Percentiles rank a stretch among this genome's conserved stretches.
phyloP scores from a whole-genome alignment of 352 stramenopile species.

The Elongisporangium senticosum region DNA sequence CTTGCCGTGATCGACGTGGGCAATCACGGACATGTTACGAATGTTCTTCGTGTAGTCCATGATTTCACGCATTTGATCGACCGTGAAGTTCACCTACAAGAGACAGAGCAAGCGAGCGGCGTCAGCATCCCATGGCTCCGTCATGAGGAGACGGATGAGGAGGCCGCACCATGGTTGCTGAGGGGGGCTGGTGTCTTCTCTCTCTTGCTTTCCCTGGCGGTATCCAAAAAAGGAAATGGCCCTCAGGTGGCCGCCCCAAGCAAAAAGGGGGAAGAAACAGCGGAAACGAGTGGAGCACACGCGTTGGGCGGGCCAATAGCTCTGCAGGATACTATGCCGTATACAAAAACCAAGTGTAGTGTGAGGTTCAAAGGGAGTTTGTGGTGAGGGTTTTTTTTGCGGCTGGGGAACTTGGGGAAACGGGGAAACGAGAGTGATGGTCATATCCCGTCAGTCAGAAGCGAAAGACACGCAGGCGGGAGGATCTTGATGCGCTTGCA shows the following conservation, averaged over 20 bases:
- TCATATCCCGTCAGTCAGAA: neutral
- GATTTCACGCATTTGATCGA: slow-evolving; percentile 98
- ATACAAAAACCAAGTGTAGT: slow-evolving; percentile 12
- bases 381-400: slow-evolving; percentile 32
- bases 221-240: slow-evolving; percentile 65
- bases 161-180: slow-evolving; percentile 46
- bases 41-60: slow-evolving; percentile 99
- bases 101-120: neutral
- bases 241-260: slow-evolving; percentile 11
- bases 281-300: slow-evolving; percentile 58
- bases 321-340: slow-evolving; percentile 32
- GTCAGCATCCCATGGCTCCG: neutral
- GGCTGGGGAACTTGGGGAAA: neutral
- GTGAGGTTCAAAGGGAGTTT: slow-evolving; percentile 22
- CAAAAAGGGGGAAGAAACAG: slow-evolving; percentile 8
- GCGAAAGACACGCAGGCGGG: neutral
- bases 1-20: slow-evolving; percentile 99
- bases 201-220: slow-evolving; percentile 26
- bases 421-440: slow-evolving; percentile 3
- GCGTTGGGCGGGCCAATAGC: slow-evolving; percentile 10
- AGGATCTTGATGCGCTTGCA: neutral
- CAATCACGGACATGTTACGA: slow-evolving; percentile 99
- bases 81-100: slow-evolving; percentile 98
- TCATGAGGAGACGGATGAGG: too few relatives aligned
- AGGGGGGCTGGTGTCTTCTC: slow-evolving; percentile 18